A percentile compares a stretch with the other conserved stretches of the same genome.
phyloP scores from a whole-genome alignment of 78 protist genomes.

The Protostelium mycophagum region DNA sequence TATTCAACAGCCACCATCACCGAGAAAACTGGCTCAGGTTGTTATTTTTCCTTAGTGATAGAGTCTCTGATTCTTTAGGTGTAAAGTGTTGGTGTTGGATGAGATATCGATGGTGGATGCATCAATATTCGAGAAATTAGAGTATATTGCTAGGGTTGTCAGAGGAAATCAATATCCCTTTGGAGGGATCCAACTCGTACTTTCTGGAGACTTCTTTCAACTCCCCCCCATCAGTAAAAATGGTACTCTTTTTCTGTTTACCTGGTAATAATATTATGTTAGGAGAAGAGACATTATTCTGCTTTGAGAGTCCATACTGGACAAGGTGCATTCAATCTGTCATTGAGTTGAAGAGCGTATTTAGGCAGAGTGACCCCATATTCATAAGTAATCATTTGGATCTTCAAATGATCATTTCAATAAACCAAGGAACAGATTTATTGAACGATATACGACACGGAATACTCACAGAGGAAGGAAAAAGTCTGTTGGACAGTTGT shows the following conservation, averaged over 20 bases:
- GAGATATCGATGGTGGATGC: conserved; percentile 84
- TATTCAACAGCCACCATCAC: conserved; percentile 6
- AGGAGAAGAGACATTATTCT: not conserved
- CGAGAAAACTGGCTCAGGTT: not conserved
- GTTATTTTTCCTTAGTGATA: not conserved
- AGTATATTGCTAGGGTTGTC: conserved; percentile 27
- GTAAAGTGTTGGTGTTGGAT: conserved; percentile 71
- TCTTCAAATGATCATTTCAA: not conserved
- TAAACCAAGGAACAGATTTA: not conserved
- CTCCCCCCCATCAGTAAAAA: conserved; percentile 81
- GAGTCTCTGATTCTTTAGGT: conserved; percentile 22
- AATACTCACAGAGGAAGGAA: not conserved
- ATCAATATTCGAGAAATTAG: conserved; percentile 65
- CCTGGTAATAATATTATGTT: not conserved
- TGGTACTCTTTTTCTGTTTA: not conserved
- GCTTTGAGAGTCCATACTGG: not conserved
- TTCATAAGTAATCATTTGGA: not conserved
- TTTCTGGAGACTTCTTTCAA: conserved; percentile 84
- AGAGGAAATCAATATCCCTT: conserved; percentile 39
- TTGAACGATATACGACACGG: not conserved
- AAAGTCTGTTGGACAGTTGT: not conserved
- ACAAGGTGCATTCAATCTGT: not conserved
- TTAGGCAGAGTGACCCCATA: not conserved
- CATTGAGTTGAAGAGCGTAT: not conserved
- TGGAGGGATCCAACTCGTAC: conserved; percentile 10